phyloP scores from a whole-genome alignment of 352 stramenopile species.

The Phytophthora capsici region DNA sequence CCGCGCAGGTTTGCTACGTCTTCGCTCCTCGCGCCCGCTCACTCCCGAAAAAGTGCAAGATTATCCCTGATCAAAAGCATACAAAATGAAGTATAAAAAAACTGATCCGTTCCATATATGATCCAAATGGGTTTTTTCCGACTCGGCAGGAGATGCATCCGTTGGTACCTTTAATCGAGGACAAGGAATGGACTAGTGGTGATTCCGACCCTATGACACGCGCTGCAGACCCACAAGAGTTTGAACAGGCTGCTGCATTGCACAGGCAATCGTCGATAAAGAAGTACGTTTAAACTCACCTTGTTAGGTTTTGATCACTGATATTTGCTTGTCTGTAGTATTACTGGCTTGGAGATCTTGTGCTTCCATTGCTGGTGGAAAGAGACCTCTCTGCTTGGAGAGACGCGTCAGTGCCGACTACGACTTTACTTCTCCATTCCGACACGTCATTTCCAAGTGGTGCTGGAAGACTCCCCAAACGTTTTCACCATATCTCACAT shows the following conservation, averaged over 20 bases:
- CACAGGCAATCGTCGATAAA: conserved; percentile 61
- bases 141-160: conserved; percentile 47
- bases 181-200: conserved; percentile 19
- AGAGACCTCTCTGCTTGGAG: conserved; percentile 48
- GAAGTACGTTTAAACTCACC: conserved; percentile 37
- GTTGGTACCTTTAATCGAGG: conserved; percentile 38
- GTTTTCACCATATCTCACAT: conserved; percentile 85
- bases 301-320: conserved; percentile 1
- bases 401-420: conserved; percentile 41
- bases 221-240: conserved; percentile 51
- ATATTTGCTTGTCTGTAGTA: conserved; percentile 29
- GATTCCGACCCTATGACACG: conserved; percentile 19
- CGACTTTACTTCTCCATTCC: conserved; percentile 76
- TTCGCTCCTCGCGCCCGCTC: no score
- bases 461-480: conserved; percentile 65
- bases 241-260: conserved; percentile 49
- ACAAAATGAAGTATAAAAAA: no score
- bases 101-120: no score
- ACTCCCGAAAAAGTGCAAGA: no score
- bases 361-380: conserved; percentile 81
- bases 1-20: no score
- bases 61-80: no score
- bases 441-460: conserved; percentile 68
- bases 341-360: conserved; percentile 63
- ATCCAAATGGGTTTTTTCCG: no score